Conservation (phyloP, 495 filamentous ascomycete genomes). For the Talaromyces thailandensis region DNA sequence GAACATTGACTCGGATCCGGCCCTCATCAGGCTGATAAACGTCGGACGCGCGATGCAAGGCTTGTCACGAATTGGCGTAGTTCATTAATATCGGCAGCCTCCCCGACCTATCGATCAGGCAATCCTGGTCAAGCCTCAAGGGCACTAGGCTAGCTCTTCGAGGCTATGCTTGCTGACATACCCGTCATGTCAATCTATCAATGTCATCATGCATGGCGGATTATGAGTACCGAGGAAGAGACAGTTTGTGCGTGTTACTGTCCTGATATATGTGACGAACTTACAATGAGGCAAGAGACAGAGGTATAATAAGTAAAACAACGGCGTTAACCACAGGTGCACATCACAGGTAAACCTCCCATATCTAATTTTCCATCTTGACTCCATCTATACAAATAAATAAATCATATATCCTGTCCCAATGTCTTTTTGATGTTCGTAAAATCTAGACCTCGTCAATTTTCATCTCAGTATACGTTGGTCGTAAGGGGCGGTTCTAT, state of each 20-base stretch:
- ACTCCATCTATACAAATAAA: not conserved
- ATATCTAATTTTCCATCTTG: not conserved
- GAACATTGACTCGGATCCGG: not conserved
- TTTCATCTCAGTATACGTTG: not conserved
- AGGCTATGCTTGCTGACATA: not conserved
- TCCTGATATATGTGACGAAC: not conserved
- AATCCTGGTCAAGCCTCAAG: not conserved
- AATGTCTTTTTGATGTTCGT: not conserved
- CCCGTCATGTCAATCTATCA: not conserved
- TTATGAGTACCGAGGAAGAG: not conserved
- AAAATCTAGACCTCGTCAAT: not conserved
- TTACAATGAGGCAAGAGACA: not conserved
- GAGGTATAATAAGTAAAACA: not conserved
- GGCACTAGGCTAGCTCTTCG: not conserved
- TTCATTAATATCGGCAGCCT: not conserved
- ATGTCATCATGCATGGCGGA: not conserved
- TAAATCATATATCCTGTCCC: not conserved
- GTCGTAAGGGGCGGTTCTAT: not conserved
- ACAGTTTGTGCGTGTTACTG: not conserved
- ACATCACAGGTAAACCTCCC: not conserved
- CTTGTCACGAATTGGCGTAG: not conserved
- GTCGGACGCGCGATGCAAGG: not conserved
- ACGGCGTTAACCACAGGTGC: not conserved
- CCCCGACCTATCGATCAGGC: not conserved
- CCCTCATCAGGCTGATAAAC: not conserved